Percentiles rank a stretch among this genome's conserved stretches.
These are phyloP conservation scores for Panicum miliaceum DNA, from an alignment of 176 grass and related monocot genomes.

Conservation along the genomic window DNA sequence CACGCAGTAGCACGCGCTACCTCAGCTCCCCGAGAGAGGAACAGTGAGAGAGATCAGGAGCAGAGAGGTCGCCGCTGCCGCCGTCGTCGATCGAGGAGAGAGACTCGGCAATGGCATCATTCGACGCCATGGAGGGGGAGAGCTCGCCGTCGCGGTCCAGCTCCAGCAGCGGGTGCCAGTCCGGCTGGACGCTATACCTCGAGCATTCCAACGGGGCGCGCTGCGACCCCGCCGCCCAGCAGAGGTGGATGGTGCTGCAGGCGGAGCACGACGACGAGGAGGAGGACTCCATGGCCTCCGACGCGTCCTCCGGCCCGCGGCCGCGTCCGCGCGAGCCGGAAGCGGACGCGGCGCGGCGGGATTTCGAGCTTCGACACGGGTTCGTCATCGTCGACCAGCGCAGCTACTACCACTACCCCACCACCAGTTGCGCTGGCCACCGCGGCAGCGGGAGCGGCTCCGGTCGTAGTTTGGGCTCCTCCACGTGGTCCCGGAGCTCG, in stretches of 20 bases:
- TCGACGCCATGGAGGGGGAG: constrained; percentile 36
- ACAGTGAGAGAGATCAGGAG: background rate
- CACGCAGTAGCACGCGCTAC: no score
- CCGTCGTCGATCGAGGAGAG: background rate
- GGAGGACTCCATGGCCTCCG: constrained; percentile 83
- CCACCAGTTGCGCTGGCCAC: background rate
- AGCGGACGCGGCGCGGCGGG: background rate
- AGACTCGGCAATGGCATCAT: background rate
- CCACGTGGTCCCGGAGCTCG: background rate
- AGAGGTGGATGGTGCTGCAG: background rate
- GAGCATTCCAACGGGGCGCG: constrained; percentile 46
- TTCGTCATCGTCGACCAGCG: background rate
- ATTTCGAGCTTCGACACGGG: no score
- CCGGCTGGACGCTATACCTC: constrained; percentile 89
- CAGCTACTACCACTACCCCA: background rate
- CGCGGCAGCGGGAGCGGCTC: background rate
- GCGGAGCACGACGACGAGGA: constrained; percentile 43
- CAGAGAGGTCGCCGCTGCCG: background rate
- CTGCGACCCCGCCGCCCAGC: background rate
- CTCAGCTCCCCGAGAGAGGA: background rate
- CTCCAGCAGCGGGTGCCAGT: constrained; percentile 85
- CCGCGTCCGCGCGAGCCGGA: background rate
- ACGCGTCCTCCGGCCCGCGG: constrained; percentile 83
- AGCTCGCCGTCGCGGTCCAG: constrained; percentile 31
- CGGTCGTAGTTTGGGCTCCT: background rate